phyloP scores from a whole-genome alignment of 176 grass and related monocot genomes.

The Neostapfia colusana region DNA sequence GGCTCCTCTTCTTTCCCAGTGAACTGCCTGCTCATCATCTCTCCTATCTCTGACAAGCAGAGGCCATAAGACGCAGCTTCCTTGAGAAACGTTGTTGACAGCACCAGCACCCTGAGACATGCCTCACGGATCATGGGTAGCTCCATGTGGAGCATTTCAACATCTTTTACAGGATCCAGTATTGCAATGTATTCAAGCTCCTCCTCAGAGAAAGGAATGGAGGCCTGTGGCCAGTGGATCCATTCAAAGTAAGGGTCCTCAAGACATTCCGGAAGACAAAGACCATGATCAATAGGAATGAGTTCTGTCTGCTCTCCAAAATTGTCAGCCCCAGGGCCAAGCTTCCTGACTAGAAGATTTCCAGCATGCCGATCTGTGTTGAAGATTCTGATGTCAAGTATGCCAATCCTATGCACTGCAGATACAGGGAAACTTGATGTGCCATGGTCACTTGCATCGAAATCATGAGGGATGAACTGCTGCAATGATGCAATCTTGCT shows the following conservation, averaged over 20 bases:
- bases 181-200: slow-evolving; percentile 83
- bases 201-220: slow-evolving; percentile 81
- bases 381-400: slow-evolving; percentile 95
- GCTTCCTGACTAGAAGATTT: slow-evolving; percentile 77
- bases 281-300: slow-evolving; percentile 91
- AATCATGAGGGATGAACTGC: slow-evolving; percentile 90
- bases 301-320: slow-evolving; percentile 75
- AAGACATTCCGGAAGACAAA: slow-evolving; percentile 80
- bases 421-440: slow-evolving; percentile 89
- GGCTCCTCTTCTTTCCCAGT: slow-evolving; percentile 82
- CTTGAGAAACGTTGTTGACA: slow-evolving; percentile 88
- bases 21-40: slow-evolving; percentile 97
- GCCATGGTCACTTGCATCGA: slow-evolving; percentile 93
- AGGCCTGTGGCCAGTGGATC: slow-evolving; percentile 95
- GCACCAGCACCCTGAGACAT: slow-evolving; percentile 71
- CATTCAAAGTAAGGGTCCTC: slow-evolving; percentile 98
- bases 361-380: slow-evolving; percentile 96
- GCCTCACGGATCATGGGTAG: slow-evolving; percentile 83
- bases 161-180: slow-evolving; percentile 65
- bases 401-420: slow-evolving; percentile 84
- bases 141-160: slow-evolving; percentile 61
- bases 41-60: slow-evolving; percentile 79
- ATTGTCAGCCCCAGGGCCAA: slow-evolving; percentile 51
- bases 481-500: slow-evolving; percentile 95
- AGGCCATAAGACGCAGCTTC: slow-evolving; percentile 73